Base-by-base conservation (phyloP, 257 asterid genomes). In the Dorcoceras hygrometricum region DNA sequence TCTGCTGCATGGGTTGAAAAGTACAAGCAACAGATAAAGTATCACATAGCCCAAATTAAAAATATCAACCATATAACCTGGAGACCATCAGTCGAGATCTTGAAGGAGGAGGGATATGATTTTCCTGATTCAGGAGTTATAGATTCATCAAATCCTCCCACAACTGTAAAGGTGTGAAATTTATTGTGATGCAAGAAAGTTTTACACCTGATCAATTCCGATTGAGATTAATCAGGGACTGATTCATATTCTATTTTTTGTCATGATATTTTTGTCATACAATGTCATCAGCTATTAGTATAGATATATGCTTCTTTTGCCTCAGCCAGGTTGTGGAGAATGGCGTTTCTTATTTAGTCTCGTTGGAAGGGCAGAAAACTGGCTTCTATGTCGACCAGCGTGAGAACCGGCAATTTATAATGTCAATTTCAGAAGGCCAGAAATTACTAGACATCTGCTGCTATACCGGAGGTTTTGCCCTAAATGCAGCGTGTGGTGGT, bases 311-410 rank as follows among this genome's bases (percentile, higher is more conserved):
- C 29, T 36, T 19, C 1, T 72, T 69, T 70, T 63, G 67, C 55
- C 66, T 69, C 72, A 57, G 75, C 76, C 83, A 93, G 97, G 95
- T 83, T 77, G 59, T 82, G 82, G 99, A 90, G 85, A 93, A 90
- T 75, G 95, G 81, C 28, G 66, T 90, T 62, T 83, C 86, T 68
- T 90, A 93, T 82, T 74, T 87, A 66, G 77, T 93, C 67, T 90
- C 96, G n/a, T 69, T 80, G 74, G 96, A 85, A 71, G 99, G 99
- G 57, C 99, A 93, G 70, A 93, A 93, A 77, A 90, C 99, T 0
- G 99, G 99, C 27, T 93, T 93, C 80, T 93, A 90, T 65, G 97
- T 97, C 2, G 99, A 90, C 82, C 99, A 93, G 78, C 97, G 97
- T 66, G 97, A 93, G 68, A 93, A 80, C 72, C 96, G 99, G 29